Evolutionary conservation across 805 yeast species (phyloP).

Genomic region (Tetrapisispora taiwanensis): DNA sequence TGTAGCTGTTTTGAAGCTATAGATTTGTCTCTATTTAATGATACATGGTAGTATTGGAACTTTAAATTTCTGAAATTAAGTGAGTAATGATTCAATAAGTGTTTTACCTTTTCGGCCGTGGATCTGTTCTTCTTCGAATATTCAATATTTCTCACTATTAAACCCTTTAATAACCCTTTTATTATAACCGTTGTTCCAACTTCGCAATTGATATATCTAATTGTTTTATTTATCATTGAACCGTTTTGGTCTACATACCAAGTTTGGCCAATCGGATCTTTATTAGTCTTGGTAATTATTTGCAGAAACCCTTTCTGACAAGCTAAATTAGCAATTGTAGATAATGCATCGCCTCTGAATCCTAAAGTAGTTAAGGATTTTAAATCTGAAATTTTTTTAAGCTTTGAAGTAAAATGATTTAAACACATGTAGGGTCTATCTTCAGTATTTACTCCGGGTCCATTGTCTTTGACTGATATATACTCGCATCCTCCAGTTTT

Average conservation of each 20-base stretch:
- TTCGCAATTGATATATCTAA: slow-evolving; percentile 20
- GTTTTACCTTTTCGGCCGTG: slow-evolving; percentile 18
- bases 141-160: slow-evolving; percentile 30
- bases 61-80: slow-evolving; percentile 24
- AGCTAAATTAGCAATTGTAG: slow-evolving; percentile 28
- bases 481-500: slow-evolving; percentile 30
- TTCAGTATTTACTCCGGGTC: slow-evolving; percentile 27
- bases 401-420: slow-evolving; percentile 36
- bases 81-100: slow-evolving; percentile 26
- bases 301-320: slow-evolving; percentile 20
- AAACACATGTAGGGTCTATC: slow-evolving; percentile 31
- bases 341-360: slow-evolving; percentile 43
- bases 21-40: slow-evolving; percentile 13
- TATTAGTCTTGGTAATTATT: slow-evolving; percentile 24
- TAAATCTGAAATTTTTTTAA: slow-evolving; percentile 25
- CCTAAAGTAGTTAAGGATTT: slow-evolving; percentile 31
- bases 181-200: slow-evolving; percentile 32
- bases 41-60: slow-evolving; percentile 21
- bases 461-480: slow-evolving; percentile 33
- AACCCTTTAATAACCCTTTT: slow-evolving; percentile 24
- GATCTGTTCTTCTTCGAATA: slow-evolving; percentile 20
- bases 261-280: slow-evolving; percentile 27
- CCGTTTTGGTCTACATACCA: slow-evolving; percentile 32
- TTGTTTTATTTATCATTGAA: slow-evolving; percentile 7
- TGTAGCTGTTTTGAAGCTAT: slow-evolving; percentile 13